Conservation (phyloP, 441 rosid species). For the Viola pubescens region DNA sequence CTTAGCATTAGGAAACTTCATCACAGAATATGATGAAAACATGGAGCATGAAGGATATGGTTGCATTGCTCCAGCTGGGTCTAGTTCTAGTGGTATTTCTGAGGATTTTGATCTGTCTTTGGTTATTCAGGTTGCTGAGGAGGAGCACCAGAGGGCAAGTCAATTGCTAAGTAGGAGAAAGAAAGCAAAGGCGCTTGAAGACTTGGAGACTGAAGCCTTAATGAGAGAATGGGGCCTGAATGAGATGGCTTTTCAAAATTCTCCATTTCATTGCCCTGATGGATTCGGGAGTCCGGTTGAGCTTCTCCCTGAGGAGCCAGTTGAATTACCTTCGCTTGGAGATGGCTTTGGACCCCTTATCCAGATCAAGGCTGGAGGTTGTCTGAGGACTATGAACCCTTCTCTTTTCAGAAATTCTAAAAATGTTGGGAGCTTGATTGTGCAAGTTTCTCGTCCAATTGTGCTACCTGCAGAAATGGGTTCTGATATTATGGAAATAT, state of each 20-base stretch:
- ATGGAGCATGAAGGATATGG: constrained; percentile 23
- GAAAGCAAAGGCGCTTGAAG: constrained; percentile 51
- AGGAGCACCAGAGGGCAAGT: constrained; percentile 29
- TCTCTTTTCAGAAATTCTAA: constrained; percentile 34
- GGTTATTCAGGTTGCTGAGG: constrained; percentile 27
- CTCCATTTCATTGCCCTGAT: constrained; percentile 37
- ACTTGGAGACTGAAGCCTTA: constrained; percentile 67
- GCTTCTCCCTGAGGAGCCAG: constrained; percentile 30
- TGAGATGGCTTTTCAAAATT: constrained; percentile 47
- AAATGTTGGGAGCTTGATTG: constrained; percentile 39
- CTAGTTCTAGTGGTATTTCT: constrained; percentile 20
- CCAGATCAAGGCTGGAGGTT: constrained; percentile 41
- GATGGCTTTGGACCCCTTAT: constrained; percentile 41
- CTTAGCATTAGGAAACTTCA: constrained; percentile 38
- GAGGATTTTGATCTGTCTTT: constrained; percentile 38
- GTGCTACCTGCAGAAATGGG: constrained; percentile 55
- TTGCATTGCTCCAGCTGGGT: constrained; percentile 7
- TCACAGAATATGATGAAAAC: constrained; percentile 34
- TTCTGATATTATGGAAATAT: constrained; percentile 41
- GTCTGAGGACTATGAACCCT: constrained; percentile 50
- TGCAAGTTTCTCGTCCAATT: constrained; percentile 53
- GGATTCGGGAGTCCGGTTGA: constrained; percentile 88
- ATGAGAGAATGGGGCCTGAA: constrained; percentile 58
- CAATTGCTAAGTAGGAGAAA: constrained; percentile 35
- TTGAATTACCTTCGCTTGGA: constrained; percentile 38